Conservation (phyloP, 441 rosid species). For the Mallotus repandus region DNA sequence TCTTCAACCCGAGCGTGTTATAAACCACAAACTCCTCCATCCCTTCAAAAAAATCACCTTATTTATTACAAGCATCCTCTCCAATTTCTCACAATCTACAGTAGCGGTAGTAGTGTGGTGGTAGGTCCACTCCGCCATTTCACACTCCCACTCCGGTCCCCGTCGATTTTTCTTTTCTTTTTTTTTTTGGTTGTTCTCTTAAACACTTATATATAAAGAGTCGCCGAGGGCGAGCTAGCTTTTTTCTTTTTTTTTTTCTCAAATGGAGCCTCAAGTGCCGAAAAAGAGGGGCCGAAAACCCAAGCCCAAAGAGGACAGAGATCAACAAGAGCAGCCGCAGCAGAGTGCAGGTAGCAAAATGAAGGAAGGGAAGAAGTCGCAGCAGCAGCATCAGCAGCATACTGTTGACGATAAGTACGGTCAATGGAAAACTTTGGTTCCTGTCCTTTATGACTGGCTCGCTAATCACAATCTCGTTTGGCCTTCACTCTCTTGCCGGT, state of each 20-base stretch:
- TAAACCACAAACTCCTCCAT: not conserved
- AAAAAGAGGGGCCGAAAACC: constrained; percentile 92
- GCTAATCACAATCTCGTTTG: constrained; percentile 98
- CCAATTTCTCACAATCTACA: not conserved
- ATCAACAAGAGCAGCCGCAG: constrained; percentile 31
- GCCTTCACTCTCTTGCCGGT: constrained; percentile 99
- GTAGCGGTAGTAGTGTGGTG: not conserved
- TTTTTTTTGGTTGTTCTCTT: not conserved
- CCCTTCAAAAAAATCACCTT: too few relatives aligned
- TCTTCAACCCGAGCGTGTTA: not conserved
- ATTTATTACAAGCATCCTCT: too few relatives aligned
- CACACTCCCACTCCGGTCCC: not conserved
- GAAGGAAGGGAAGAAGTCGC: constrained; percentile 44
- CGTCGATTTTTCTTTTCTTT: not conserved
- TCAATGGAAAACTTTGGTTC: constrained; percentile 97
- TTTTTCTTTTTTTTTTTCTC: not conserved
- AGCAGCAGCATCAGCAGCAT: constrained; percentile 49
- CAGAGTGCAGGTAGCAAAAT: constrained; percentile 30
- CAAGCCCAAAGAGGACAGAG: constrained; percentile 70
- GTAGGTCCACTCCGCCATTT: constrained; percentile 13
- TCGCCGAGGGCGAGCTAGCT: not conserved
- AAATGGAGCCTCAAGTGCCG: constrained; percentile 49
- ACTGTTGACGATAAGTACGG: constrained; percentile 81
- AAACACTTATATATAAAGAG: not conserved
- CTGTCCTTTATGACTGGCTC: constrained; percentile 97